Conservation (phyloP, 805 yeast genomes). For the Metschnikowia proteae region DNA sequence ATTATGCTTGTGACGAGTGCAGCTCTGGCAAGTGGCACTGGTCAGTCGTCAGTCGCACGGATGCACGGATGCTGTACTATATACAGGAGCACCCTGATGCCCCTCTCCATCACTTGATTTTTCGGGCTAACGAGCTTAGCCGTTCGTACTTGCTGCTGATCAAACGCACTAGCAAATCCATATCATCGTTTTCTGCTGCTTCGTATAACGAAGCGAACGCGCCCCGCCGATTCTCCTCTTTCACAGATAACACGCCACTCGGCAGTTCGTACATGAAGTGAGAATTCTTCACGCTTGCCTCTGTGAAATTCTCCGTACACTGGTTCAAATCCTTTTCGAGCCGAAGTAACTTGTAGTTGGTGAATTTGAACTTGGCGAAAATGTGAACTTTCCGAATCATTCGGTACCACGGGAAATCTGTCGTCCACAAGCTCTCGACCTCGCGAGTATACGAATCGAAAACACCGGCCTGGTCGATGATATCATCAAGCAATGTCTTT, state of each 20-base stretch:
- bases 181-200: slow-evolving; percentile 10
- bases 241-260: neutral
- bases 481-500: neutral
- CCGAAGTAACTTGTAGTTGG: slow-evolving; percentile 49
- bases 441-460: slow-evolving; percentile 48
- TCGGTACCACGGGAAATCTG: slow-evolving; percentile 80
- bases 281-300: slow-evolving; percentile 6
- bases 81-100: neutral
- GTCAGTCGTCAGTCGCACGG: neutral
- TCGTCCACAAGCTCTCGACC: slow-evolving; percentile 48
- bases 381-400: slow-evolving; percentile 54
- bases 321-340: slow-evolving; percentile 29
- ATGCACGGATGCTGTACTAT: too few relatives aligned
- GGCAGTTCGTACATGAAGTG: slow-evolving; percentile 18
- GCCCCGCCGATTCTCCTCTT: slow-evolving; percentile 7
- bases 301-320: slow-evolving; percentile 12
- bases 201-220: slow-evolving; percentile 17
- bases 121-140: slow-evolving; percentile 10
- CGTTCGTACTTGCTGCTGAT: slow-evolving; percentile 15
- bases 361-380: slow-evolving; percentile 52
- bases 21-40: too few relatives aligned
- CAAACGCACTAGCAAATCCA: slow-evolving; percentile 9
- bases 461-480: slow-evolving; percentile 23
- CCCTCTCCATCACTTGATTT: slow-evolving; percentile 5
- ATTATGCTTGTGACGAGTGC: slow-evolving; percentile 1